Evolutionary conservation across 2,329 filamentous ascomycete genomes (phyloP), one percentile per base, ranked within the genome.

Genomic region (Talaromyces albobiverticillius): DNA sequence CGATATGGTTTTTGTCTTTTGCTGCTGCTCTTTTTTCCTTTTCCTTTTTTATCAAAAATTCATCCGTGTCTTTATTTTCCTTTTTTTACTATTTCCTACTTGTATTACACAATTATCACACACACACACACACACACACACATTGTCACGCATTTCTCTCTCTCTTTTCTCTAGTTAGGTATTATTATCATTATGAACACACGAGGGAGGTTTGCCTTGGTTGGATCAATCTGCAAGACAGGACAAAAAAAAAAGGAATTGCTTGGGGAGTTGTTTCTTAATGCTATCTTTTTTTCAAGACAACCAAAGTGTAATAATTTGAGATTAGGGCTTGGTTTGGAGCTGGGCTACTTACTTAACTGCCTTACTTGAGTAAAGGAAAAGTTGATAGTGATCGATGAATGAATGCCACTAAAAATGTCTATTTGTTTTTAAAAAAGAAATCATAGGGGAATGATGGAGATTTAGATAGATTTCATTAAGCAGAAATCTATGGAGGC

Each of bases 61-160:
- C 48, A 34, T 43, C 38, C 18, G 42, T 49, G 45, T 54, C 22
- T 22, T 49, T 48, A 29, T 54, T 51, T 25, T 42, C 38, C 46
- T 26, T 53, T 18, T 41, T 45, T n/a, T n/a, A n/a, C n/a, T n/a
- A n/a, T n/a, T n/a, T 38, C 36, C 32, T 43, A 46, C 18, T 31
- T 46, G 48, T 42, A 36, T 34, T 34, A 45, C 29, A 46, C 36
- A 38, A 6, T 38, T 34, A 34, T 9, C 25, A 29, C 4, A 29
- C 25, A 29, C 25, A n/a, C n/a, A n/a, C n/a, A n/a, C n/a, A 29
- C 26, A 29, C 26, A 6, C 26, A 29, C 32, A 10, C 36, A 40
- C 18, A 40, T 40, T 40, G 36, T 40, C 16, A 40, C n/a, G n/a
- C 16, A 40, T 40, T 16, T 40, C 36, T 40, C 18, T 13, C 26